phyloP scores from a whole-genome alignment of 2,329 filamentous ascomycete genomes.

The Pestalotiopsis sp. region DNA sequence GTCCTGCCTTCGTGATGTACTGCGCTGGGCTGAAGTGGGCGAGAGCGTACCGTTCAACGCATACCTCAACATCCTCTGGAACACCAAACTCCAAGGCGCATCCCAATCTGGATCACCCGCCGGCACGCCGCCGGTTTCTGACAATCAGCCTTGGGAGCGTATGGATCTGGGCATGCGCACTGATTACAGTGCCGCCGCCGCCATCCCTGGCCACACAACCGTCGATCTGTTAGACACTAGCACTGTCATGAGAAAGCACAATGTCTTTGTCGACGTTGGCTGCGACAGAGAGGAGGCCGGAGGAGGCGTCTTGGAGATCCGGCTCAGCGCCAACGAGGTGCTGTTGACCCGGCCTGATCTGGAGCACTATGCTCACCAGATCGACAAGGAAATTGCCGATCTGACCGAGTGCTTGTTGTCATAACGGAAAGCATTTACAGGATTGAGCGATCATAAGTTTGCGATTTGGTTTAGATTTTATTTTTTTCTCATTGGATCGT shows the following conservation, averaged over 20 bases:
- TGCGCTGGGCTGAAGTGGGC: slow-evolving; percentile 11
- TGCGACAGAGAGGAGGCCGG: slow-evolving; percentile 6
- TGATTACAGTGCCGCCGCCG: slow-evolving; percentile 14
- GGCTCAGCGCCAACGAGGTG: slow-evolving; percentile 12
- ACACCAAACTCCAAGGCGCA: slow-evolving; percentile 6
- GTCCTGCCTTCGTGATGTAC: slow-evolving; percentile 17
- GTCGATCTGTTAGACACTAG: slow-evolving; percentile 14
- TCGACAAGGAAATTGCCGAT: slow-evolving; percentile 10
- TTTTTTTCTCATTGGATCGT: background rate
- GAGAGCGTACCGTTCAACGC: slow-evolving; percentile 17
- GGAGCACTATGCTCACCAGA: slow-evolving; percentile 1
- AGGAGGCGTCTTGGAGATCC: slow-evolving; percentile 7
- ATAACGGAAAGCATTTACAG: background rate
- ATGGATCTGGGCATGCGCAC: slow-evolving; percentile 17
- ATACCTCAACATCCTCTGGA: slow-evolving; percentile 19
- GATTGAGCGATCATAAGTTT: background rate
- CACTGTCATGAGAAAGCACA: slow-evolving; percentile 10
- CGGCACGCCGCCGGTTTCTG: background rate
- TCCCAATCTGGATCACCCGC: background rate
- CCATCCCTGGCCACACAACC: slow-evolving; percentile 12
- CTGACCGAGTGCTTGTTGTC: slow-evolving; percentile 7
- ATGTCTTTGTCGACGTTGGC: slow-evolving; percentile 16
- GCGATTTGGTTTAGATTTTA: background rate
- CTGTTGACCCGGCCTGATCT: slow-evolving; percentile 3
- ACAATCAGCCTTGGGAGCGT: slow-evolving; percentile 10